phyloP scores from a whole-genome alignment of 225 moss, liverwort and hornwort genomes.

The Lunularia cruciata region DNA sequence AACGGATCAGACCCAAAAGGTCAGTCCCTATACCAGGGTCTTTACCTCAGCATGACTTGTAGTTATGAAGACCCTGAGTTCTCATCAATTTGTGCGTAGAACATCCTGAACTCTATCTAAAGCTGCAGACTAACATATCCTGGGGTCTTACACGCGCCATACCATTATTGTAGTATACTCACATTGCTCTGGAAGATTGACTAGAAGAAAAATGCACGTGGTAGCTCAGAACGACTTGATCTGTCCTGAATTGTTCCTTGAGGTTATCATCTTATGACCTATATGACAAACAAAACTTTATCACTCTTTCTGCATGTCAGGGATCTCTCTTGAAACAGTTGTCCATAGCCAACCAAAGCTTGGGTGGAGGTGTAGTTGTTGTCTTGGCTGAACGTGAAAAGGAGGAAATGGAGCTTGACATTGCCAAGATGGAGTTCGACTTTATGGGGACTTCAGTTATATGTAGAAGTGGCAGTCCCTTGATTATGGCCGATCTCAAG shows the following conservation, averaged over 20 bases:
- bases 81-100: conserved; percentile 13
- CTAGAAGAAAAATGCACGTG: neutral
- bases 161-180: conserved; percentile 5
- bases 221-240: neutral
- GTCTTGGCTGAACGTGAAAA: conserved; percentile 67
- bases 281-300: conserved; percentile 2
- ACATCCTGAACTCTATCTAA: conserved; percentile 5
- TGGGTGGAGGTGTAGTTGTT: conserved; percentile 66
- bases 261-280: neutral
- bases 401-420: conserved; percentile 58
- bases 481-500: conserved; percentile 51
- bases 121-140: conserved; percentile 6
- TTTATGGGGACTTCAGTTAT: conserved; percentile 61
- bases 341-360: conserved; percentile 74
- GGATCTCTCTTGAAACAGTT: conserved; percentile 65
- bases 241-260: too few relatives aligned
- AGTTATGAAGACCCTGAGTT: conserved; percentile 6
- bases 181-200: neutral
- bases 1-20: conserved; percentile 17
- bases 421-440: conserved; percentile 54
- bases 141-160: neutral
- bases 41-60: conserved; percentile 17
- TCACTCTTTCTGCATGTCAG: conserved; percentile 24
- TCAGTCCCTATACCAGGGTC: conserved; percentile 20
- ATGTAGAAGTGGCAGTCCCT: conserved; percentile 62